These are phyloP conservation scores for Lachnellula cervina DNA, from an alignment of 2,329 filamentous ascomycete species.

Conservation along the genomic window DNA sequence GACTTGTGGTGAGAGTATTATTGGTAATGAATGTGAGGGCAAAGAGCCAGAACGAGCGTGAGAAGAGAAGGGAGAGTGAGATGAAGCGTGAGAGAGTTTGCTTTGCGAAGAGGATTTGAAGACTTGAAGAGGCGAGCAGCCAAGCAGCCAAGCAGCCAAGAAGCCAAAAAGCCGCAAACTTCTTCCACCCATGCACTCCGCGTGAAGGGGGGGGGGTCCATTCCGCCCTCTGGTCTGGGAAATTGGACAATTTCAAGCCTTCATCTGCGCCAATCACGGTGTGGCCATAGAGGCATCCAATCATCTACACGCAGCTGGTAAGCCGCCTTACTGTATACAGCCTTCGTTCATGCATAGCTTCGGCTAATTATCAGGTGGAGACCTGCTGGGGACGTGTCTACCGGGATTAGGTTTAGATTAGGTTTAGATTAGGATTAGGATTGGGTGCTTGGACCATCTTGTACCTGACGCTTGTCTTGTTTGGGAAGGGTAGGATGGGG, in stretches of 20 bases:
- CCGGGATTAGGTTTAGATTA: neutral
- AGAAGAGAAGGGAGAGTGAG: neutral
- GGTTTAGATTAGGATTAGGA: no score
- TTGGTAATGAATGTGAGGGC: conserved; percentile 9
- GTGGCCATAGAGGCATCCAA: neutral
- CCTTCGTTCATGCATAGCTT: neutral
- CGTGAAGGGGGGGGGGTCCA: no score
- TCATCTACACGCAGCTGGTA: neutral
- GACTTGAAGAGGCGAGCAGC: neutral
- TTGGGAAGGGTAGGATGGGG: neutral
- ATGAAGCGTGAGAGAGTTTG: neutral
- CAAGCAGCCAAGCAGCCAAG: neutral
- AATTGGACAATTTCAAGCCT: neutral
- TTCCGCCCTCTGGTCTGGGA: neutral
- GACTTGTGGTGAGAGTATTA: conserved; percentile 5
- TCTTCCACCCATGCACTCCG: no score
- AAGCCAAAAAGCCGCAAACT: no score
- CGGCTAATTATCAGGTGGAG: no score
- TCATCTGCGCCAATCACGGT: neutral
- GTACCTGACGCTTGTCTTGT: conserved; percentile 19
- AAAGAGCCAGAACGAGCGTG: conserved; percentile 1
- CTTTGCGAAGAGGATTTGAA: neutral
- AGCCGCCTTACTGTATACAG: neutral
- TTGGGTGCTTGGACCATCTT: neutral
- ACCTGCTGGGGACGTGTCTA: no score